Conservation (phyloP, 768 basidiomycete species). For the Boletus rufocinnamomeus region DNA sequence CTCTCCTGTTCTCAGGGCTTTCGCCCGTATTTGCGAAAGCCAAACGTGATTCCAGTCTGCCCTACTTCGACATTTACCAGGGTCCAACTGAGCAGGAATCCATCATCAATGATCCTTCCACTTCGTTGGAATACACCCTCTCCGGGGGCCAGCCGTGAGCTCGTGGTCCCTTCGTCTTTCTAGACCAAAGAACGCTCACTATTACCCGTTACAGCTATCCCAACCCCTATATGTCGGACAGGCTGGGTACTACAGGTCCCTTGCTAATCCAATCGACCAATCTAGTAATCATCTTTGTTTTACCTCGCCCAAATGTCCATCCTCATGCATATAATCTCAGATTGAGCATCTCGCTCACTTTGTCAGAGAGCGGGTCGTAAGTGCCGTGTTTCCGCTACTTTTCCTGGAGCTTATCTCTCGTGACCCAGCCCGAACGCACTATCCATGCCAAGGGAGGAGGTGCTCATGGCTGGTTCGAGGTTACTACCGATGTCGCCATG, state of each 20-base stretch:
- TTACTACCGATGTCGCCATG: not conserved
- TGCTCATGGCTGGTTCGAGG: not conserved
- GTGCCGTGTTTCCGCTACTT: not conserved
- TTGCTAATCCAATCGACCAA: not conserved
- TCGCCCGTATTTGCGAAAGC: not conserved
- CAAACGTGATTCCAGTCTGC: not conserved
- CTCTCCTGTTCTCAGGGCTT: not conserved
- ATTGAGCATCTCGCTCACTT: not conserved
- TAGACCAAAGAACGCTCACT: not conserved
- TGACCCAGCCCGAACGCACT: not conserved
- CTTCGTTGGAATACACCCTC: not conserved
- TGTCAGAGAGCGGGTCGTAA: not conserved
- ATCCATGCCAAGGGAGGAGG: not conserved
- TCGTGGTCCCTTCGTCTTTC: not conserved
- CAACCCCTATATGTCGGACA: not conserved
- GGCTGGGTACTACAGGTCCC: not conserved
- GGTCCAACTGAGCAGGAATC: not conserved
- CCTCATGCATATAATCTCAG: not conserved
- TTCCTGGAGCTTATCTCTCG: not conserved
- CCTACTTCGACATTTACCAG: not conserved
- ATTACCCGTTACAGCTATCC: not conserved
- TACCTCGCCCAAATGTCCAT: not conserved
- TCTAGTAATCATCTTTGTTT: not conserved
- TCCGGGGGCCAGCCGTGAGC: not conserved
- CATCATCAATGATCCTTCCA: not conserved